Conservation (phyloP, 1,284 basidiomycete genomes). For the Cutaneotrichosporon sp. region DNA sequence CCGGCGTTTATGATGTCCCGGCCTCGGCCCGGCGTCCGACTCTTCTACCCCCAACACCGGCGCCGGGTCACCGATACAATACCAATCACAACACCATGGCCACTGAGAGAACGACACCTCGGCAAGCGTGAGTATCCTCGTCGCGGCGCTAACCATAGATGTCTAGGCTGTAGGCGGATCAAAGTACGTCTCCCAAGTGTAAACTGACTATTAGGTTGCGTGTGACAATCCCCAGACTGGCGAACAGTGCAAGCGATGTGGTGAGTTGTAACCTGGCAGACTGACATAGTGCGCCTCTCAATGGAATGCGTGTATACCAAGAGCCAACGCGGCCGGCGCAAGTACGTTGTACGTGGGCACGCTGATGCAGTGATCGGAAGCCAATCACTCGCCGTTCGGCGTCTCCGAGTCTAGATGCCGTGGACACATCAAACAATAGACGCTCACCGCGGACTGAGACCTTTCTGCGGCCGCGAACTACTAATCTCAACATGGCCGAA, state of each 20-base stretch:
- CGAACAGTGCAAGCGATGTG: neutral
- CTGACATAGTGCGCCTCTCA: neutral
- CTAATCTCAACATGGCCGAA: neutral
- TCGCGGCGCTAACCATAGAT: neutral
- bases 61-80: neutral
- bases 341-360: neutral
- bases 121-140: neutral
- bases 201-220: neutral
- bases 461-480: neutral
- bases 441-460: neutral
- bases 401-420: neutral
- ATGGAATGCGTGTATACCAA: slow-evolving; percentile 1
- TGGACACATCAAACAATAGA: no score
- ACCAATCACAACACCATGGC: neutral
- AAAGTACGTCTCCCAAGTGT: neutral
- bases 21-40: no score
- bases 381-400: neutral
- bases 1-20: neutral
- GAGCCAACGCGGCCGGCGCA: neutral
- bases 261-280: neutral
- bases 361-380: neutral
- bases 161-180: slow-evolving; percentile 2
- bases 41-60: no score
- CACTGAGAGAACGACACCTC: no score
- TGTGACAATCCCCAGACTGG: neutral